Conservation (phyloP, 2,329 filamentous ascomycete genomes). For the Xylariaceae sp. region DNA sequence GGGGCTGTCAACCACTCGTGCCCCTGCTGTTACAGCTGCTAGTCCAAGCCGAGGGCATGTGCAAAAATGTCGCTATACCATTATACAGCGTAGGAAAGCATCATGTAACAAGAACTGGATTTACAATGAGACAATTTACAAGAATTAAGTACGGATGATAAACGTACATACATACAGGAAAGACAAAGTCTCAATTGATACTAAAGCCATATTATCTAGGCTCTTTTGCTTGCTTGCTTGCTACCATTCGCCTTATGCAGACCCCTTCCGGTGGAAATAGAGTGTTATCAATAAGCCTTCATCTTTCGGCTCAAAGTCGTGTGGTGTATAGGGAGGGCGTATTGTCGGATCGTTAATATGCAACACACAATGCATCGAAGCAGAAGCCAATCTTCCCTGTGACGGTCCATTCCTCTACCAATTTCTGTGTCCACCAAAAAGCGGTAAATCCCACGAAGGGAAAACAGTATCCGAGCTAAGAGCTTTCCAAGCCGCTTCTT, state of each 20-base stretch:
- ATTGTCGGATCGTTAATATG: not conserved
- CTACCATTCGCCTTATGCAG: slow-evolving; percentile 1
- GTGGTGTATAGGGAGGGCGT: not conserved
- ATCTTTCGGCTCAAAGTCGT: not conserved
- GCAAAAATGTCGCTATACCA: too few relatives aligned
- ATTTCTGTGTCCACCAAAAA: slow-evolving; percentile 7
- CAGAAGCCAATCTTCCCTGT: not conserved
- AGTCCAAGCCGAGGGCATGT: too few relatives aligned
- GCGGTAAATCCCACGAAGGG: slow-evolving; percentile 24
- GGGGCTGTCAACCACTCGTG: too few relatives aligned
- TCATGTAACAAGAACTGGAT: not conserved
- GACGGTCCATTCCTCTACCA: slow-evolving; percentile 1
- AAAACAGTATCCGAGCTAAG: slow-evolving; percentile 12
- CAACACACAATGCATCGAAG: slow-evolving; percentile 11
- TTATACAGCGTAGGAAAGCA: too few relatives aligned
- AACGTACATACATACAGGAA: not conserved
- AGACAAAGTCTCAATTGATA: slow-evolving; percentile 13
- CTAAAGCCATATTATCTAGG: slow-evolving; percentile 14
- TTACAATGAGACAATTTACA: not conserved
- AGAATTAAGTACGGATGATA: too few relatives aligned
- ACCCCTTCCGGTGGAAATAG: not conserved
- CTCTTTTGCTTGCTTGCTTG: slow-evolving; percentile 3
- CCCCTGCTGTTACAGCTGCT: too few relatives aligned
- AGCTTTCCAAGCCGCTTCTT: not conserved
- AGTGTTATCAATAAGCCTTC: not conserved